These are phyloP conservation scores for Nicotiana obtusifolia DNA, from an alignment of 257 asterid genomes.

Conservation along the genomic window DNA sequence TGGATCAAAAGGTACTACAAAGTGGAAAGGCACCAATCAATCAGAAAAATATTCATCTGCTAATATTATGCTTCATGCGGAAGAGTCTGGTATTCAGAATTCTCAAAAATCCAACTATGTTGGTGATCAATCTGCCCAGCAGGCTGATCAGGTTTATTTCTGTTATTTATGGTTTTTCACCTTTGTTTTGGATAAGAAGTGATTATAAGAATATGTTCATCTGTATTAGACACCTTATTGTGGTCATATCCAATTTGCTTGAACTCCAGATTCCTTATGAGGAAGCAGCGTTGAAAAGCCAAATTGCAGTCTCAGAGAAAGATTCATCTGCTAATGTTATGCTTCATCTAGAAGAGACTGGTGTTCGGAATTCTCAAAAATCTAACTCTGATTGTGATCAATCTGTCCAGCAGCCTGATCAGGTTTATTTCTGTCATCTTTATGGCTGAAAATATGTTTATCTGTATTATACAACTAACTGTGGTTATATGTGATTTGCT, in stretches of 20 bases:
- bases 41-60: slow-evolving; percentile 22
- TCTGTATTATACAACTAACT: background rate
- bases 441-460: background rate
- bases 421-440: slow-evolving; percentile 31
- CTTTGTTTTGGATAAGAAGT: too few species aligned
- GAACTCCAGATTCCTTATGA: slow-evolving; percentile 32
- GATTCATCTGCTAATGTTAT: slow-evolving; percentile 24
- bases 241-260: background rate
- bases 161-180: background rate
- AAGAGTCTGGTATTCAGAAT: slow-evolving; percentile 40
- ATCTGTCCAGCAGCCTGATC: slow-evolving; percentile 21
- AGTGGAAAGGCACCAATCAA: slow-evolving; percentile 11
- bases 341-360: slow-evolving; percentile 35
- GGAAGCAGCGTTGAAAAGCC: slow-evolving; percentile 24
- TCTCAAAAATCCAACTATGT: slow-evolving; percentile 33
- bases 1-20: slow-evolving; percentile 12
- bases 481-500: background rate
- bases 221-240: background rate
- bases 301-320: slow-evolving; percentile 17
- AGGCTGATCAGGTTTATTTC: slow-evolving; percentile 40
- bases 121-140: slow-evolving; percentile 15
- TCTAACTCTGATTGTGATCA: slow-evolving; percentile 26
- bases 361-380: slow-evolving; percentile 34
- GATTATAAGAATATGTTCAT: background rate
- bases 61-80: slow-evolving; percentile 22